Base-by-base conservation (phyloP, 805 yeast species). In the Wickerhamiella sorbophila region DNA sequence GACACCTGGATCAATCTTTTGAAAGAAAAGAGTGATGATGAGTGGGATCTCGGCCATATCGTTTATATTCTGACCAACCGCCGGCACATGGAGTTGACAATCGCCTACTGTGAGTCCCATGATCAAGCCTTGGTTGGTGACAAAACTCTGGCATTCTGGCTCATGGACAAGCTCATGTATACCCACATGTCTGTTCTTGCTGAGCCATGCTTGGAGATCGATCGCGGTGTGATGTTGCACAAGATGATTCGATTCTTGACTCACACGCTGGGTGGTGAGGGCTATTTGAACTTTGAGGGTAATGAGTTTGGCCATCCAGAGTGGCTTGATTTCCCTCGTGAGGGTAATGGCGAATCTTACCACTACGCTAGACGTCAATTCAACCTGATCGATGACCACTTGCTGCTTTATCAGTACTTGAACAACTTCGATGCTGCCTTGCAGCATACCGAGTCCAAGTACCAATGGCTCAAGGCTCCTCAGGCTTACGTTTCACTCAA, bases 241-340 rank as follows among this genome's bases (percentile, higher is more conserved):
- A 88, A 88, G 59, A 62, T 91, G 75, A 91, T 88, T 47, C 71
- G 98, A 49, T 67, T 91, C 42, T 53, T 87, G 18, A 88, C 97
- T 1, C 87, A 84, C 53, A 67, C 87, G 1, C 67, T 88, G n/a
- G 97, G 97, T 37, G 98, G 98, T 43, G 97, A 88, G 62, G 95
- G 94, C 0, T 88, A 88, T 57, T 71, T 88, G 57, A 88, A 87
- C 59, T 88, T 88, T 59, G 96, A 88, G 67, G 97, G 98, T 44
- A 88, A 88, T 56, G 98, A 88, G 63, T 88, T 91, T 64, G 98
- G 98, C 15, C 98, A 88, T 55, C 98, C 97, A 3, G 98, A 88
- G 59, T 88, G 98, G 98, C 72, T 91, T 40, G 98, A 88, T 61
- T 91, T 88, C 70, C 97, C 98, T 12, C 76, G 95, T 54, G 79